Evolutionary conservation across 2,329 filamentous ascomycete genomes (phyloP), one percentile per base, ranked within the genome.

Genomic region (Trichoderma sp.): DNA sequence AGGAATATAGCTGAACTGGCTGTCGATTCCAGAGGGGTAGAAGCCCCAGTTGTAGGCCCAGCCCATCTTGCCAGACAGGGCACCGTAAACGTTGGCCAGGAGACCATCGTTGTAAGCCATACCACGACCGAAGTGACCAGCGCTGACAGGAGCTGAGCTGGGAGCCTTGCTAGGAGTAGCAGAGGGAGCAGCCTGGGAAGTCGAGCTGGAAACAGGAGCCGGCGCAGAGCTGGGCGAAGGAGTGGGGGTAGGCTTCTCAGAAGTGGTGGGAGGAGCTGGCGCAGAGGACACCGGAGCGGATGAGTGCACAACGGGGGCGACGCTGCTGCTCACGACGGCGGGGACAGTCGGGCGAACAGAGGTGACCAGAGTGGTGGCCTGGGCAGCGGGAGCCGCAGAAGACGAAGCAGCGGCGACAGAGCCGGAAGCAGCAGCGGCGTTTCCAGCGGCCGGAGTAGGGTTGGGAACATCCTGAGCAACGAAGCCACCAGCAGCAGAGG

Each of bases 11-110:
- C 85, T 82, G 74, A 89, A 75, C 61, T 76, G 76, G 65, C 83
- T 76, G 40, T 67, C 64, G 11, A 84, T 80, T 49, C 81, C 80
- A 70, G 80, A 78, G 59, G 82, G 74, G 13, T 72, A 72, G 58
- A 84, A 83, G 56, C 80, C 88, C 91, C 91, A 93, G 86, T 92
- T 92, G 84, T 91, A 91, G 59, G 81, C 85, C 88, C 90, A 92
- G 29, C 13, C 13, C 16, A 53, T 56, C 52, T 80, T 79, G 75
- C 87, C 83, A 68, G 74, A 72, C 70, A 85, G 61, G 47, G 47
- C 70, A 71, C 79, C 78, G 77, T 92, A 89, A 72, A 79, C 74
- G 67, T 82, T 79, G 77, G 86, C 84, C 43, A 90, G 81, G 33
- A 73, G 74, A 68, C 83, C 83, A 37, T 87, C 81, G 79, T 92